phyloP scores from a whole-genome alignment of 2,329 filamentous ascomycete species.

The Calonectria pauciramosa region DNA sequence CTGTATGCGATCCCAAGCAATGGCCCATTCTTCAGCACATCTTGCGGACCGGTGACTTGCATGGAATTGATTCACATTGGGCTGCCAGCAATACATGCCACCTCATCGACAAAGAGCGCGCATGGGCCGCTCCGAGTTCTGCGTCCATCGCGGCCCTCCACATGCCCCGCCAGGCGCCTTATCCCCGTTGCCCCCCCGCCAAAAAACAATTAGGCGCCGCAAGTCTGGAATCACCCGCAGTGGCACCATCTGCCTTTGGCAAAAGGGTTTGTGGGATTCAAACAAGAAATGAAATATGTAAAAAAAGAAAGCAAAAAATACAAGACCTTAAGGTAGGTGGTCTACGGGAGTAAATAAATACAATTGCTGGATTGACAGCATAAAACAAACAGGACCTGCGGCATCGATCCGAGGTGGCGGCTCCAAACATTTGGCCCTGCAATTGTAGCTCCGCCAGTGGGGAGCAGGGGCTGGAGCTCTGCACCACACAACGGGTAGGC shows the following conservation, averaged over 20 bases:
- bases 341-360: background rate
- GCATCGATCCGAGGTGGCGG: background rate
- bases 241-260: background rate
- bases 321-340: too few relatives aligned
- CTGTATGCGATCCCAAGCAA: background rate
- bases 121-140: background rate
- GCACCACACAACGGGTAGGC: background rate
- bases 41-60: background rate
- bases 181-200: background rate
- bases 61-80: conserved; percentile 6
- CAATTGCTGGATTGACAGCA: background rate
- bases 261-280: background rate
- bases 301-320: background rate
- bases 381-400: background rate
- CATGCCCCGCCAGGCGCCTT: conserved; percentile 6
- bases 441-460: background rate
- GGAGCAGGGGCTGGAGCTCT: conserved; percentile 7
- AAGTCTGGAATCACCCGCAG: background rate
- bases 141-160: background rate
- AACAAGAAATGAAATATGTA: background rate
- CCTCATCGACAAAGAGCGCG: background rate
- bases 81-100: background rate
- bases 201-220: background rate
- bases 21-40: background rate
- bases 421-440: background rate